Evolutionary conservation across 2,329 filamentous ascomycete genomes (phyloP), one percentile per base, ranked within the genome.

Genomic region (Colletotrichum incanum): DNA sequence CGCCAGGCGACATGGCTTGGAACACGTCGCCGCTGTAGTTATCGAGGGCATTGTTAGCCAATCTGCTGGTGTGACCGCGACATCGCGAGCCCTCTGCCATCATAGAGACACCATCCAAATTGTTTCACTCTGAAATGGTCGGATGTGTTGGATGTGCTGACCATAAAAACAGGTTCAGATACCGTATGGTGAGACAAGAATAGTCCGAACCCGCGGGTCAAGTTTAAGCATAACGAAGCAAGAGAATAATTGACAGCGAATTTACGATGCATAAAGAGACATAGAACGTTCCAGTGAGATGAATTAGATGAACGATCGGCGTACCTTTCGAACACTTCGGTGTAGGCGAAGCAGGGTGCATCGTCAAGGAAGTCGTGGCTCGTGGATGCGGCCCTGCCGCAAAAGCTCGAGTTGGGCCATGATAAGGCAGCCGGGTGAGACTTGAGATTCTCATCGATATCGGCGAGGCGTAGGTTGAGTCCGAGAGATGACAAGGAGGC

Each of bases 1-100:
- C 74, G 37, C 79, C 79, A 18, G 76, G 72, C 7, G 79, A 80
- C 47, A 80, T 64, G 37, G 74, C 76, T 37, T 71, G 74, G 31
- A 76, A 78, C 28, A 76, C 54, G 5, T 76, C 66, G 14, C 78
- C 77, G 67, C 78, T 80, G 26, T 31, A 49, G 28, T 50, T 26
- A 20, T 11, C 8, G 52, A 12, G 41, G 14, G 23, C 50, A 61
- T 12, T 47, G 56, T 64, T 26, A 68, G 47, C 71, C 47, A 54
- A 31, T 39, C 26, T 20, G 58, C 28, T 31, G 23, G 16, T 56
- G 31, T 26, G 28, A 31, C n/a, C 45, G 14, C 34, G 2, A 3
- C 11, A n/a, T 11, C 16, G 23, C 23, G 18, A 14, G 9, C 16
- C 31, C 12, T 45, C 2, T 9, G 43, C 7, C 14, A 8, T 20